Evolutionary conservation across 306 rosid species (phyloP), one percentile per base, ranked within the genome.

Genomic region (Rosa rugosa): DNA sequence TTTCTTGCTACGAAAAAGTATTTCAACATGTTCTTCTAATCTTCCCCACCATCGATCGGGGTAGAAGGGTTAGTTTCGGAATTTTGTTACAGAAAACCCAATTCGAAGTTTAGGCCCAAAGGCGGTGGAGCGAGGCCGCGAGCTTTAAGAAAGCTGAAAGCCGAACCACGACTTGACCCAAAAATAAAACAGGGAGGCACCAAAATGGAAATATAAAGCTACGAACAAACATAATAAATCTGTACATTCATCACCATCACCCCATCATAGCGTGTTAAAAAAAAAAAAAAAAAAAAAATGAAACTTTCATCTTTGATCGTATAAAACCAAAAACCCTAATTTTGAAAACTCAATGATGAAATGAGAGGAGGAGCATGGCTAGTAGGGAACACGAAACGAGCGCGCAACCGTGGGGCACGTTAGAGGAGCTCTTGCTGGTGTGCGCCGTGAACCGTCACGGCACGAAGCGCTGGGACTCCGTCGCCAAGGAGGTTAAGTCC

Each of bases 371-470:
- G 84, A 79, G 67, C 82, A 87, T 87, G 90, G 85, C 72, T 72
- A 79, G 72, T 76, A 79, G 69, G 82, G 79, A 81, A 79, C 86
- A 77, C 81, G 80, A 77, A 85, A 72, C 79, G 76, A 88, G 80
- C 83, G 82, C 75, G 54, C 81, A 79, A 62, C 86, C 67, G n/a
- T 88, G 91, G 91, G 86, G 88, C 63, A 88, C 89, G 82, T 78
- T 82, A 66, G 86, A 84, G 85, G 91, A 86, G 71, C 89, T 88
- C n/a, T 69, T 88, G 82, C 82, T 88, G 8, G 89, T 85, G 22
- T 84, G 64, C 86, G 91, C 89, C 79, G 91, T 88, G 5, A 77
- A 73, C 75, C 89, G 86, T 34, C 88, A 86, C 80, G 88, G 89
- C 36, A 72, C 88, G 72, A 38, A 60, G 34, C 57, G 75, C 69